A percentile compares a stretch with the other conserved stretches of the same genome.
phyloP scores from a whole-genome alignment of 2,329 filamentous ascomycete species.

The Monosporascus sp. region DNA sequence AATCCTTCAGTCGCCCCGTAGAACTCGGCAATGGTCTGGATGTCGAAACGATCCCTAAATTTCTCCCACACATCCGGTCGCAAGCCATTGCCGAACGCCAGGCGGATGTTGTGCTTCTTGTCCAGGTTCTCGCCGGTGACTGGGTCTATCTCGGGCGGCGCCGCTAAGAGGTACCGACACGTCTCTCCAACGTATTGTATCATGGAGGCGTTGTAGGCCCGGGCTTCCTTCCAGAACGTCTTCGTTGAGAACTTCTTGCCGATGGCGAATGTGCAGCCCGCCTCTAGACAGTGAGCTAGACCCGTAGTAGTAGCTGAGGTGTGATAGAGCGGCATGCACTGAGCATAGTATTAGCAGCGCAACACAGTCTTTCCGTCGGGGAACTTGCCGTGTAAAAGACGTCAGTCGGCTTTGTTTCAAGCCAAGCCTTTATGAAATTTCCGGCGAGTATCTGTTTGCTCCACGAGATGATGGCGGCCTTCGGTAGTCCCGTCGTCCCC shows the following conservation, averaged over 20 bases:
- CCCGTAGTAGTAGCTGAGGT: conserved; percentile 70
- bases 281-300: conserved; percentile 53
- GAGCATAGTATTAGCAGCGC: conserved; percentile 2
- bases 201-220: conserved; percentile 63
- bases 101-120: conserved; percentile 63
- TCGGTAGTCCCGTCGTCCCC: conserved; percentile 79
- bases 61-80: conserved; percentile 79
- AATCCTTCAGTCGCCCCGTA: conserved; percentile 74
- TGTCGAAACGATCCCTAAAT: conserved; percentile 76
- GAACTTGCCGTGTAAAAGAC: conserved; percentile 65
- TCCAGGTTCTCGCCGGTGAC: conserved; percentile 64
- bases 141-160: conserved; percentile 56
- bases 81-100: conserved; percentile 80
- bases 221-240: conserved; percentile 71
- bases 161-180: conserved; percentile 72
- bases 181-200: conserved; percentile 90
- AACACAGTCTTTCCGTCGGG: neutral
- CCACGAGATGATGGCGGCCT: conserved; percentile 73
- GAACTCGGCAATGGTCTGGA: conserved; percentile 71
- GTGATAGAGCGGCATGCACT: conserved; percentile 89
- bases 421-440: conserved; percentile 47
- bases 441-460: conserved; percentile 53
- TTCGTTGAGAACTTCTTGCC: conserved; percentile 73
- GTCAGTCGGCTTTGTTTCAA: conserved; percentile 56
- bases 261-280: conserved; percentile 62